Conservation (phyloP, 208 protist species). For the Leishmania amazonensis region DNA sequence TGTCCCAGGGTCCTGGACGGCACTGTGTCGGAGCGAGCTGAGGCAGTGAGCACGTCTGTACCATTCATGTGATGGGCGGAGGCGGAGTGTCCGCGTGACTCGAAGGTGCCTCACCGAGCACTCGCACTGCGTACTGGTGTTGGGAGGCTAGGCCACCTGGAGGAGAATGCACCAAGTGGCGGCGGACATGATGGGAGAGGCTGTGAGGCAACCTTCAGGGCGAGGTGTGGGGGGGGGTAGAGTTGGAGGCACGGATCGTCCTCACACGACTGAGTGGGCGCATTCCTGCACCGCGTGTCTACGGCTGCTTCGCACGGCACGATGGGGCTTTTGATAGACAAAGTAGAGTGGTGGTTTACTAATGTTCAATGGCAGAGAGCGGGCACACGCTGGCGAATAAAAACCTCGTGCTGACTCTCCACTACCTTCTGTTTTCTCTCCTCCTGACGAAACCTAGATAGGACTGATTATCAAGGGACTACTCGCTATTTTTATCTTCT, state of each 20-base stretch:
- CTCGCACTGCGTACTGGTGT: neutral
- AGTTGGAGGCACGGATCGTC: neutral
- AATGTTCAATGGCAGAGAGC: neutral
- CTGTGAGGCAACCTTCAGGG: neutral
- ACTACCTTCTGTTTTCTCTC: neutral
- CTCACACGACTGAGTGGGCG: neutral
- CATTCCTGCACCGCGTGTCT: neutral
- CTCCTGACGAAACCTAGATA: neutral
- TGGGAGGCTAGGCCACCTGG: neutral
- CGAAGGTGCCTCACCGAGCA: neutral
- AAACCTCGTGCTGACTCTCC: too few relatives aligned
- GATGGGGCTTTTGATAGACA: neutral
- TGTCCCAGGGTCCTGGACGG: neutral
- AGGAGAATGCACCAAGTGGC: neutral
- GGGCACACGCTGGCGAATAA: neutral
- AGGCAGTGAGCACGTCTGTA: neutral
- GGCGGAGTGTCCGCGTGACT: neutral
- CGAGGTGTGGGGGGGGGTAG: neutral
- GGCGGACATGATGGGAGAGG: neutral
- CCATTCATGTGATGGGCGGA: neutral
- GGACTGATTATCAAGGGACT: neutral
- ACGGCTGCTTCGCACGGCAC: neutral
- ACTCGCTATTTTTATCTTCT: neutral
- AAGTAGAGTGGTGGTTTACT: too few relatives aligned
- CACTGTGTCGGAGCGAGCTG: too few relatives aligned